phyloP scores from a whole-genome alignment of 768 basidiomycete genomes.

The Jaapia argillacea region DNA sequence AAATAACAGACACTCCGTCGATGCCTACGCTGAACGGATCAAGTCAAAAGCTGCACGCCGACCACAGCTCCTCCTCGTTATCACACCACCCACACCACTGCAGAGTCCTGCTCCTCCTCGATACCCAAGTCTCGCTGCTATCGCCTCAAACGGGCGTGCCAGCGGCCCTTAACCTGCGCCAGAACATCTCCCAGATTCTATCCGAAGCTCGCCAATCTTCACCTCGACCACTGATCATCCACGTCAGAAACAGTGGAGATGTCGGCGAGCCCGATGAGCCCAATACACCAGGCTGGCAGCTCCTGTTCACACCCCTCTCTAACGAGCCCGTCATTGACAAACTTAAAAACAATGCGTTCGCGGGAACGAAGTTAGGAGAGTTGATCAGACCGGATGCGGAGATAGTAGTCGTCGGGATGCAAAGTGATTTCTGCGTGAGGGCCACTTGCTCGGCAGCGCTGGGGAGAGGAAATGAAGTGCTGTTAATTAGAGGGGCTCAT shows the following conservation, averaged over 20 bases:
- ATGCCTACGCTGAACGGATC: too few relatives aligned
- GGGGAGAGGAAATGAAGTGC: slow-evolving; percentile 53
- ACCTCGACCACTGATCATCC: slow-evolving; percentile 41
- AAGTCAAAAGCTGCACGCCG: too few relatives aligned
- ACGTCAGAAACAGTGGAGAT: slow-evolving; percentile 60
- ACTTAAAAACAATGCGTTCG: slow-evolving; percentile 61
- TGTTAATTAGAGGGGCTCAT: slow-evolving; percentile 55
- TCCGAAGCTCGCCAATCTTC: slow-evolving; percentile 34
- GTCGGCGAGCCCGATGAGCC: slow-evolving; percentile 51
- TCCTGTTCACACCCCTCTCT: slow-evolving; percentile 40
- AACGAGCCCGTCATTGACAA: slow-evolving; percentile 55
- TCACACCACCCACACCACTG: slow-evolving; percentile 14
- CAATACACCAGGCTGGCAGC: slow-evolving; percentile 46
- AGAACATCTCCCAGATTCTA: slow-evolving; percentile 43
- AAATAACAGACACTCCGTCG: too few relatives aligned
- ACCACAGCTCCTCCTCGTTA: not conserved
- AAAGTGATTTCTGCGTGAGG: slow-evolving; percentile 49
- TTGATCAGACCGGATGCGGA: slow-evolving; percentile 44
- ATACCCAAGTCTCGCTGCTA: slow-evolving; percentile 45
- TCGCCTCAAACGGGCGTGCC: slow-evolving; percentile 42
- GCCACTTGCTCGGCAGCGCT: slow-evolving; percentile 53
- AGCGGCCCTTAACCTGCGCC: slow-evolving; percentile 26
- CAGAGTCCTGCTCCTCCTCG: slow-evolving; percentile 51
- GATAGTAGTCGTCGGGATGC: slow-evolving; percentile 56
- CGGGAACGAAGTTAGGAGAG: slow-evolving; percentile 41